Evolutionary conservation across 805 yeast genomes (phyloP), one percentile per base, ranked within the genome.

Genomic region (Lachancea quebecensis): DNA sequence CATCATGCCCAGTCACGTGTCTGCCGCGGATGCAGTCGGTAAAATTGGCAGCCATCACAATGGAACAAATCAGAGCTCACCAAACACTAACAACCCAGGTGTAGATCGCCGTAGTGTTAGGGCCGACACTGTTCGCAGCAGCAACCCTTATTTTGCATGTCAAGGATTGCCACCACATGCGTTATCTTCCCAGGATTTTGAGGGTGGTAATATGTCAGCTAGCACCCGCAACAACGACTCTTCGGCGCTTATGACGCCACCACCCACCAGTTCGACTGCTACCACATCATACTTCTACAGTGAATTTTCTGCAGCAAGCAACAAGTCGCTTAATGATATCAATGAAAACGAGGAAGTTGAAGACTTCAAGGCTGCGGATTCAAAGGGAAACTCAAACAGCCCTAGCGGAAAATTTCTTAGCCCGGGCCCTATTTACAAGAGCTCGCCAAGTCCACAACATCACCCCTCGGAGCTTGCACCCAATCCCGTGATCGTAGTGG

Each of bases 81-180:
- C 28, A n/a, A 17, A 14, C 16, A 35, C 16, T 15, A 4, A 12
- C 14, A 32, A 15, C 12, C 6, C 33, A 8, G 25, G n/a, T 21
- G 31, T 17, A 16, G 42, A 38, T n/a, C 25, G 42, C 9, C 43
- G 47, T 4, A 28, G 31, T 18, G 35, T 15, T 18, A 27, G 47
- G 27, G 25, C 43, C 8, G 47, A 39, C 14, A 44, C 47, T 11
- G 47, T 44, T 10, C 43, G 50, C 38, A 39, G 50, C 41, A 48
- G 46, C 39, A 77, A 72, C 55, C 74, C 77, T 18, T 78, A 78
- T 57, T 78, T 78, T 59, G 74, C 72, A 4, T 77, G 74, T 53
- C 82, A 78, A 51, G 82, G 83, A 1, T 57, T 74, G 9, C 82
- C 83, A 3, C 79, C 79, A 2, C 82, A 78, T 52, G 69, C 64